Base-by-base conservation (phyloP, 352 stramenopile species). In the Pythium brachiatum region DNA sequence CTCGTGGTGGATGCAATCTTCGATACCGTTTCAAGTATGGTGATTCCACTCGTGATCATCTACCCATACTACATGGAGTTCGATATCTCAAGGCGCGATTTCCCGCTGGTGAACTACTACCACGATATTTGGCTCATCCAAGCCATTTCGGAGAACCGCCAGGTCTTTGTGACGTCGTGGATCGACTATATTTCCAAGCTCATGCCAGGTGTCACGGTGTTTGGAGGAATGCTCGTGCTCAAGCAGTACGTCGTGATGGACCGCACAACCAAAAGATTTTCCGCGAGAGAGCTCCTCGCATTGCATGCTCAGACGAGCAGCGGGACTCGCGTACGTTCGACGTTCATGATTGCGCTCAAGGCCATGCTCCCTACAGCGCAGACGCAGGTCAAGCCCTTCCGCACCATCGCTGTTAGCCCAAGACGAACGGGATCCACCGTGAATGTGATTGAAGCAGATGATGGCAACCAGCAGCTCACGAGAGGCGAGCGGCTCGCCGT, bases 111-210 rank as follows among this genome's bases (percentile, higher is more conserved):
- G 0, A 59, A 69, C 25, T 64, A 62, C 23, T 72, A 69, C 27
- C 20, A 61, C n/a, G 63, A 75, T n/a, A 55, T 64, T 0, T 75
- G 60, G 60, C 59, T 69, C 23, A 58, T 62, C 39, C 34, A 61
- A 6, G 62, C 62, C 2, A 53, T 70, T 13, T 61, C 64, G 1
- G 63, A 69, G 36, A 69, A 64, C 31, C 66, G 52, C 11, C 57
- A 69, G 59, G 34, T 73, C 2, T 56, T 73, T 29, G 62, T 70
- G 25, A 62, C 46, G 1, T 73, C 66, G 13, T 60, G 39, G 52
- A 26, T 70, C 2, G 66, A 73, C 21, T 44, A 57, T 3, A 38
- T 67, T 13, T 54, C 53, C 29, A 64, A 44, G 36, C 16, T 21
- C 36, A 44, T 16, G 2, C 36, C 38, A 29, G 15, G 8, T 3